Conservation (phyloP, 2,329 filamentous ascomycete species). For the Venturia oleaginea region DNA sequence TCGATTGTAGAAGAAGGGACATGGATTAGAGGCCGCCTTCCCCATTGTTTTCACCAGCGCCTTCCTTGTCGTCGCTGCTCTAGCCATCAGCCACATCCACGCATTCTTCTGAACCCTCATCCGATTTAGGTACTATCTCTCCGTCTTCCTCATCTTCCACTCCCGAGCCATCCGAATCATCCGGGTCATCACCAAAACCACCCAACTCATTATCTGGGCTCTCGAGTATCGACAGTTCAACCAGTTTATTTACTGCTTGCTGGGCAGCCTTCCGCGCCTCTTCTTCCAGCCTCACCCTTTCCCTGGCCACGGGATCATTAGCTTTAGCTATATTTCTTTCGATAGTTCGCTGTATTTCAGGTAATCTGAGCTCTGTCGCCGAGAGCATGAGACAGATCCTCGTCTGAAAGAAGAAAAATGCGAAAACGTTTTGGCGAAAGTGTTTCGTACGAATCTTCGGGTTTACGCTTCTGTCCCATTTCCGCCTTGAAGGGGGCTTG, state of each 20-base stretch:
- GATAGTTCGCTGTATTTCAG: neutral
- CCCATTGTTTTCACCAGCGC: neutral
- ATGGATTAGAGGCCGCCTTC: too few species aligned
- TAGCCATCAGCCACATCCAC: neutral
- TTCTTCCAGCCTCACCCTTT: neutral
- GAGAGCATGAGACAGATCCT: neutral
- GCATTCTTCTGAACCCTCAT: neutral
- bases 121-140: neutral
- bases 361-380: neutral
- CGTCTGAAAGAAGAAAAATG: neutral
- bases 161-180: neutral
- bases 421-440: neutral
- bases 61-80: neutral
- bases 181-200: neutral
- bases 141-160: neutral
- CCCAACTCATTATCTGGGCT: neutral
- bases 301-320: neutral
- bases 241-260: neutral
- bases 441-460: neutral
- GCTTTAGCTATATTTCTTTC: neutral
- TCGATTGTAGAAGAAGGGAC: too few species aligned
- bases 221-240: neutral
- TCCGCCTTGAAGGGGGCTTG: neutral
- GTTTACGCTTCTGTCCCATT: neutral
- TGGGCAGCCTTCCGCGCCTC: neutral